Conservation (phyloP, 1,284 basidiomycete species). For the Apiotrichum gamsii region DNA sequence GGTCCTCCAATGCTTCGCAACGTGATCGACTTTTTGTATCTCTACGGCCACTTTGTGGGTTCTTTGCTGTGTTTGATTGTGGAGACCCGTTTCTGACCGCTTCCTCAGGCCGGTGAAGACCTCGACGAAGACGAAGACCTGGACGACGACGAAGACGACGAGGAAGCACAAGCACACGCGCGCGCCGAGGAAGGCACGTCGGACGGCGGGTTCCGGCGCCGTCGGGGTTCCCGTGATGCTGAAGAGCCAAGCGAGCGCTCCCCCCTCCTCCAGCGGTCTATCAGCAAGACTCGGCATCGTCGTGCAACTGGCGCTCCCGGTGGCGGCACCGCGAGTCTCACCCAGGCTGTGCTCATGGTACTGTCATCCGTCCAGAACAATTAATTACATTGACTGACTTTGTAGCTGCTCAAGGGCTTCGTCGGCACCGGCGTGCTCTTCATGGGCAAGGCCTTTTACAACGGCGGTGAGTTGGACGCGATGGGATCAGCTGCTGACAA, state of each 20-base stretch:
- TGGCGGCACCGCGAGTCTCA: conserved; percentile 75
- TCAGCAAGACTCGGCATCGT: conserved; percentile 53
- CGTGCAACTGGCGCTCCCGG: conserved; percentile 52
- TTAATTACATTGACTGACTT: conserved; percentile 4
- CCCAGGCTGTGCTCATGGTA: conserved; percentile 86
- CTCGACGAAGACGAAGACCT: conserved; percentile 75
- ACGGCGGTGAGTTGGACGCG: conserved; percentile 56
- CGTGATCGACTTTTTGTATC: conserved; percentile 85
- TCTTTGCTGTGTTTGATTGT: neutral
- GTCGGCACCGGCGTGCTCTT: conserved; percentile 95
- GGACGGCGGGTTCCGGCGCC: no score
- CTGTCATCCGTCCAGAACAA: no score
- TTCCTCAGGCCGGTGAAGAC: conserved; percentile 77
- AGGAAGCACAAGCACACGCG: neutral
- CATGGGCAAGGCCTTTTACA: conserved; percentile 94
- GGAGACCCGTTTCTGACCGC: neutral
- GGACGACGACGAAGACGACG: conserved; percentile 51
- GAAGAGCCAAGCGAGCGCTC: conserved; percentile 10
- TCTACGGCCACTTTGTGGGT: conserved; percentile 90
- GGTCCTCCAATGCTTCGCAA: conserved; percentile 66
- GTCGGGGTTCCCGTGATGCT: no score
- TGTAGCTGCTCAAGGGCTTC: conserved; percentile 83
- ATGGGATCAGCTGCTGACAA: conserved; percentile 1
- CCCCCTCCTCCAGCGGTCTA: conserved; percentile 11
- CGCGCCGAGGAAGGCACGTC: conserved; percentile 9